Base-by-base conservation (phyloP, 805 yeast species). In the Metahyphopichia silvanorum region DNA sequence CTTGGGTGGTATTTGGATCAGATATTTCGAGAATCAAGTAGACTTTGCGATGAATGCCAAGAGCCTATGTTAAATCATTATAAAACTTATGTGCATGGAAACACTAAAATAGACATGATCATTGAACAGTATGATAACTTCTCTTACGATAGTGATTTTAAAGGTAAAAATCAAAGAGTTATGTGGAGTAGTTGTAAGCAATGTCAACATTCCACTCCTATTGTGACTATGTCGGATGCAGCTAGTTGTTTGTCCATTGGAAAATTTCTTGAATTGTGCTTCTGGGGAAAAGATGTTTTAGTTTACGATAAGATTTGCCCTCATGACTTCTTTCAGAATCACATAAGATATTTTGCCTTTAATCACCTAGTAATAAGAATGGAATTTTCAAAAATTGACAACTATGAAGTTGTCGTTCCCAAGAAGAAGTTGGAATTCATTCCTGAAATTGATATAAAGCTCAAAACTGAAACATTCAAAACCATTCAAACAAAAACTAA, bases 231-330 rank as follows among this genome's bases (percentile, higher is more conserved):
- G 82, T 83, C 85, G 46, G 91, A 87, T 30, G 79, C 79, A 24
- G 80, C 97, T 0, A 89, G 94, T 82, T 87, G 82, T 49, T 81
- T 80, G 42, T 91, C 98, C 0, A 82, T 93, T 57, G 98, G 98
- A 0, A 94, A 94, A 51, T 93, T 85, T 52, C 63, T 93, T 16
- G 98, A 93, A 60, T 63, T 89, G 15, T 67, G 83, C 19, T 89
- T 89, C 52, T 87, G 95, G 85, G 69, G 69, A 4, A 48, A 55
- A 30, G 60, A 65, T 2, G 38, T 39, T 5, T 34, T 46, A 16
- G 44, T 42, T 12, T 25, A 33, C 13, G 30, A 43, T 24, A 68
- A 72, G 14, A 9, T 12, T 12, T 10, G 11, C 7, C 58, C 69
- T 0, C 97, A 91, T 57, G 87, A 88, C 52, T 79, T 82, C 35